A percentile compares a stretch with the other conserved stretches of the same genome.
phyloP scores from a whole-genome alignment of 2,329 filamentous ascomycete genomes.

The Dothidotthia symphoricarpi region DNA sequence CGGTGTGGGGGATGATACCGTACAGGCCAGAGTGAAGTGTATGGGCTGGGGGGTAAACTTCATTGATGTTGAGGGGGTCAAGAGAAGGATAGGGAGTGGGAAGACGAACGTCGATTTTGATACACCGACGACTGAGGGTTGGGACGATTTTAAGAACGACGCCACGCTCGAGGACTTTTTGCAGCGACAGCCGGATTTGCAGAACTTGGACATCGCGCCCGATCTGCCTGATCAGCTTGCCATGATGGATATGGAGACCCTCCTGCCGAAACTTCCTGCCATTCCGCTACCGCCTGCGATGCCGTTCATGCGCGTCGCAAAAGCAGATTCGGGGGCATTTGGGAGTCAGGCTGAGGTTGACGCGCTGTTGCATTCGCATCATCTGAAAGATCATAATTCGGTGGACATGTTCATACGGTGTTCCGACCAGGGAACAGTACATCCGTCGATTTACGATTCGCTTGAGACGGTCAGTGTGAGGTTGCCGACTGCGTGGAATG shows the following conservation, averaged over 20 bases:
- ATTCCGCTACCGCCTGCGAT: constrained; percentile 37
- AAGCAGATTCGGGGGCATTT: constrained; percentile 39
- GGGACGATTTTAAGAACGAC: constrained; percentile 37
- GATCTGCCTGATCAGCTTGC: constrained; percentile 42
- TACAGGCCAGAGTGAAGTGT: constrained; percentile 40
- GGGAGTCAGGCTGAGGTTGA: constrained; percentile 43
- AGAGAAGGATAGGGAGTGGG: constrained; percentile 40
- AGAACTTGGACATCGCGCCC: constrained; percentile 36
- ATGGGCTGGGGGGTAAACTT: constrained; percentile 58
- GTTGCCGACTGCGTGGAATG: constrained; percentile 45
- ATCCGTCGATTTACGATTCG: constrained; percentile 81
- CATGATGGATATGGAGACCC: constrained; percentile 42
- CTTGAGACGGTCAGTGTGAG: constrained; percentile 71
- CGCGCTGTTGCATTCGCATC: constrained; percentile 42
- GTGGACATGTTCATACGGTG: constrained; percentile 78
- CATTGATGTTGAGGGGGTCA: constrained; percentile 49
- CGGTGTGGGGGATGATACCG: constrained; percentile 5
- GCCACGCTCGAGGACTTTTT: constrained; percentile 42
- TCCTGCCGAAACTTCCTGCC: constrained; percentile 41
- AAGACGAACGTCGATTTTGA: constrained; percentile 19
- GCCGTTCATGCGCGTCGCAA: constrained; percentile 33
- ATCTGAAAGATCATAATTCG: constrained; percentile 66
- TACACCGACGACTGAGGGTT: constrained; percentile 30
- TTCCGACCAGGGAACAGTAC: constrained; percentile 67
- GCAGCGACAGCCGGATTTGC: constrained; percentile 37